Evolutionary conservation across 371 early-diverging fungal genomes (phyloP).

Genomic region (Mucor racemosus): DNA sequence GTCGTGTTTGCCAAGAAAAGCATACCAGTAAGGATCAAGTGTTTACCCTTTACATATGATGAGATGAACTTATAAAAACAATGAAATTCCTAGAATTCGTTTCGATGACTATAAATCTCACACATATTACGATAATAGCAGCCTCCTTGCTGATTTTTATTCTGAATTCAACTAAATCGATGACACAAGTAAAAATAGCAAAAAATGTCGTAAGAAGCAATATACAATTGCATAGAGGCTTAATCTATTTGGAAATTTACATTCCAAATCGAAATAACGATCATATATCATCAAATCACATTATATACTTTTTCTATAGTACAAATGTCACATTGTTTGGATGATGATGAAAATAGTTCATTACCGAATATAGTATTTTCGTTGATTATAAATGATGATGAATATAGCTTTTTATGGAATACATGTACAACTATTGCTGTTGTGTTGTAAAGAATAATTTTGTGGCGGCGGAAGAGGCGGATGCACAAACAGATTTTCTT

Average conservation of each 20-base stretch:
- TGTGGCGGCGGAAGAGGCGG: background rate
- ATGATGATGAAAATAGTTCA: background rate
- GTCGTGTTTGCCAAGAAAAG: too few species aligned
- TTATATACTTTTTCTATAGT: background rate
- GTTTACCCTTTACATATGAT: too few species aligned
- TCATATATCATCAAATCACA: background rate
- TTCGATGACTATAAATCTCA: too few species aligned
- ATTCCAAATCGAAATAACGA: background rate
- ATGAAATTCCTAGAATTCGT: too few species aligned
- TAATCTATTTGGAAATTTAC: too few species aligned
- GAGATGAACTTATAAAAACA: too few species aligned
- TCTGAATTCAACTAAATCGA: background rate
- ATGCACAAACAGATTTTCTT: background rate
- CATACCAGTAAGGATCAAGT: too few species aligned
- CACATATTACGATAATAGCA: too few species aligned
- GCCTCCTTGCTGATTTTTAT: background rate
- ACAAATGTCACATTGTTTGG: background rate
- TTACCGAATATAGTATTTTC: too few species aligned
- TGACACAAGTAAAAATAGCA: background rate
- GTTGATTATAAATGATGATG: background rate
- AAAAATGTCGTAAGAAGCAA: background rate
- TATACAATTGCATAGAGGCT: background rate
- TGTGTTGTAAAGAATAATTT: background rate
- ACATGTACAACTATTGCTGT: background rate
- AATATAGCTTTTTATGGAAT: background rate